Evolutionary conservation across 495 filamentous ascomycete genomes (phyloP).

Genomic region (Aspergillus cavernicola): DNA sequence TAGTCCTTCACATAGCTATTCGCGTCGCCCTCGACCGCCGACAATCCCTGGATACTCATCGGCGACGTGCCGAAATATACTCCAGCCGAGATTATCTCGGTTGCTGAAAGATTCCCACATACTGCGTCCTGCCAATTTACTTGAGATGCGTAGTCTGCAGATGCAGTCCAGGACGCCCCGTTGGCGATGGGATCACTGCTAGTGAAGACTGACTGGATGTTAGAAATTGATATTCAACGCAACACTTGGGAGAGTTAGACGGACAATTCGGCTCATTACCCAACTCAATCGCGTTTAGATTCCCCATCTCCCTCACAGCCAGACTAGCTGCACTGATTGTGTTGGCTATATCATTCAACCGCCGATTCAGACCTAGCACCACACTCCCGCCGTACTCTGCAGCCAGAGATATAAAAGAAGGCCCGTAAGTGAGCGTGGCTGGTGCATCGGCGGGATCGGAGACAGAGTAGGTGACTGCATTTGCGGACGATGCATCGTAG

Average conservation of each 20-base stretch:
- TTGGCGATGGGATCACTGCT: slow-evolving; percentile 47
- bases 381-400: slow-evolving; percentile 49
- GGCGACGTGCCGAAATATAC: slow-evolving; percentile 53
- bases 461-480: slow-evolving; percentile 56
- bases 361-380: slow-evolving; percentile 55
- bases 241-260: slow-evolving; percentile 5
- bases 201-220: slow-evolving; percentile 11
- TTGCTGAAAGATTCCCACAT: slow-evolving; percentile 42
- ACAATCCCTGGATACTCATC: slow-evolving; percentile 47
- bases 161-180: slow-evolving; percentile 49
- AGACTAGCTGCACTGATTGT: slow-evolving; percentile 52
- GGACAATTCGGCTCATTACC: slow-evolving; percentile 61
- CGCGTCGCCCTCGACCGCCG: slow-evolving; percentile 45
- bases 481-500: slow-evolving; percentile 47
- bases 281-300: slow-evolving; percentile 56
- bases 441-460: slow-evolving; percentile 50
- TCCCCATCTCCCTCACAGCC: slow-evolving; percentile 41
- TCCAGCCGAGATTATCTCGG: slow-evolving; percentile 52
- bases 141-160: slow-evolving; percentile 51
- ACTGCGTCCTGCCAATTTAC: slow-evolving; percentile 52
- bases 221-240: no score
- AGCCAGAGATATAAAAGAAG: slow-evolving; percentile 52
- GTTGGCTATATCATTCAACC: slow-evolving; percentile 52
- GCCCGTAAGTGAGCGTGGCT: slow-evolving; percentile 51
- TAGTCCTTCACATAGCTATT: slow-evolving; percentile 50